Percentiles rank a stretch among this genome's conserved stretches.
These are phyloP conservation scores for Diaporthe nobilis DNA, from an alignment of 2,329 filamentous ascomycete genomes.

Conservation along the genomic window DNA sequence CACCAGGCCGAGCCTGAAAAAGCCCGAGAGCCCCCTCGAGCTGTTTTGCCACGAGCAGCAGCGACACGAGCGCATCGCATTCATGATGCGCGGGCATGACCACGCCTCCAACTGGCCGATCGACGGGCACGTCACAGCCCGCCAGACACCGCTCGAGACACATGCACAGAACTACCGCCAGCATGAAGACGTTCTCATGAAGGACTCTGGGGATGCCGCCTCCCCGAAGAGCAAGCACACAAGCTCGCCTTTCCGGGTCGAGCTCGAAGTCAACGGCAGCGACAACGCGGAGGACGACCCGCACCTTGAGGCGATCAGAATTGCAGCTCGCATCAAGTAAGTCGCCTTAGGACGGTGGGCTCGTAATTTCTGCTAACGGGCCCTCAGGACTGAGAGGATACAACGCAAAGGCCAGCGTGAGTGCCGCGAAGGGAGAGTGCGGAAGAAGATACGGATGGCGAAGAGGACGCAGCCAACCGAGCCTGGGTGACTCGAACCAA, in stretches of 20 bases:
- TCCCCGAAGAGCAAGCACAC: constrained; percentile 12
- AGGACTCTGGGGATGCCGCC: background rate
- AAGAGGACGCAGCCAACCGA: constrained; percentile 16
- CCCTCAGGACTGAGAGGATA: background rate
- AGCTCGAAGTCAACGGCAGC: constrained; percentile 28
- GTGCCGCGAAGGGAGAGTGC: constrained; percentile 26
- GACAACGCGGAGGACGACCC: constrained; percentile 3
- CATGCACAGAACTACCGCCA: background rate
- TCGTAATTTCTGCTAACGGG: background rate
- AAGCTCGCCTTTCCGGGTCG: background rate
- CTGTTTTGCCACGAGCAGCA: constrained; percentile 35
- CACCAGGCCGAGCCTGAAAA: background rate
- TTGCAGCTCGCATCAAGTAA: constrained; percentile 36
- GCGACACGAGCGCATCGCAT: constrained; percentile 38
- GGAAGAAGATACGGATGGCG: constrained; percentile 32
- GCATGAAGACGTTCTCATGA: constrained; percentile 7
- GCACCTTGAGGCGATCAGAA: constrained; percentile 15
- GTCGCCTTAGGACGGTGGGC: background rate
- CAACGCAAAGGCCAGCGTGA: constrained; percentile 20
- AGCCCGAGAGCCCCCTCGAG: constrained; percentile 31
- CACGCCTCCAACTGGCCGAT: background rate
- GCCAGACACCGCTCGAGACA: background rate
- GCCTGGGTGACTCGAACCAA: background rate
- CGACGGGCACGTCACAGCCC: background rate
- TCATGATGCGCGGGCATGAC: constrained; percentile 32